Evolutionary conservation across 2,329 filamentous ascomycete genomes (phyloP), one percentile per base, ranked within the genome.

Genomic region (Trichoderma oligosporum): DNA sequence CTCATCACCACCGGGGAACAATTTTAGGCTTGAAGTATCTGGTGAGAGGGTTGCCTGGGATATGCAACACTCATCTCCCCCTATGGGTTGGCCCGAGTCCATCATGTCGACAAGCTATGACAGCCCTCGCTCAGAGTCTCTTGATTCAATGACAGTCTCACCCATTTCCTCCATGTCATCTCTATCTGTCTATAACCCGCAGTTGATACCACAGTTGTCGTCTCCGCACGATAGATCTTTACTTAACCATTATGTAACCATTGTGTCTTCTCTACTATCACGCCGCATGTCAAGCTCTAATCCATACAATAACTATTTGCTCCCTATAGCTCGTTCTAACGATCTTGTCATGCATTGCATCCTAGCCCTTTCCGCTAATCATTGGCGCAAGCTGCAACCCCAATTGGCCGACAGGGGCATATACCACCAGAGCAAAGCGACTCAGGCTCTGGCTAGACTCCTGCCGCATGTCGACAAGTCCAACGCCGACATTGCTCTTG

Each of bases 401-500:
- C 56, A 60, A 12, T 56, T 72, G 57, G 64, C 63, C 8, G 64
- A 67, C 36, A 64, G 68, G 25, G 69, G 68, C 7, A 57, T 71
- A 2, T 38, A 66, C 24, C 68, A 71, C 56, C 67, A 71, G 57
- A 66, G 66, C 59, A 65, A 69, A 49, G 70, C 69, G 3, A 68
- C 68, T 1, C 64, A 69, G 45, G 60, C 67, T 3, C 60, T 72
- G 14, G 69, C 68, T 22, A 56, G 63, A n/a, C 60, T 72, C 14
- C 59, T 73, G 20, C 69, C 70, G 1, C 69, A 72, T 9, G 71
- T 75, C 0, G 64, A 70, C 41, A 63, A 59, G 22, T 65, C 63
- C 6, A 69, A 63, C 11, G 66, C 65, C 14, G 68, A 70, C 38
- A 69, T 74, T 49, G 71, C 73, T 8, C 72, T 75, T 18, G 68